Evolutionary conservation across 371 early-diverging fungal genomes (phyloP), one percentile per base, ranked within the genome.

Genomic region (Apophysomyces sp.): DNA sequence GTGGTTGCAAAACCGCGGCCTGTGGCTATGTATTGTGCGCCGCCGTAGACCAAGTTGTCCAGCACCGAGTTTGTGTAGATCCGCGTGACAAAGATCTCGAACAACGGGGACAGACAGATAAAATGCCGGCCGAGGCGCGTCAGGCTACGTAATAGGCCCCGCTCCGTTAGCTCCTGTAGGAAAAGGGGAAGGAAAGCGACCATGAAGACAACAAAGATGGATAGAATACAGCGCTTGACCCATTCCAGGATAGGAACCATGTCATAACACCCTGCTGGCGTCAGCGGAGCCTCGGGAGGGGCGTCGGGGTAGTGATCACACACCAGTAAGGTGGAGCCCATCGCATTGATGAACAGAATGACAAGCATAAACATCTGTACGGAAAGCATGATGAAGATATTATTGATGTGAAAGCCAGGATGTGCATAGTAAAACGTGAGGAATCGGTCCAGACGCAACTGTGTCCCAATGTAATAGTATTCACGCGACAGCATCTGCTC

Each of bases 401-500:
- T 94, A 83, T 94, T 95, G 72, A 94, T 77, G 62, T 94, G 94
- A 80, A 94, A 95, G 9, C 95, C 96, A 34, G 94, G 91, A 67
- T 92, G 93, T 3, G 93, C 92, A 68, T 92, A 94, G 71, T 84
- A 94, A 69, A 94, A 94, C 2, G 95, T 94, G 68, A 95, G 72
- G 72, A 94, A 89, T 3, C 95, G 80, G 65, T 94, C 94, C 30
- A 94, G 69, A 0, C 94, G 92, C 30, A 95, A 75, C 60, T 88
- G 88, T 7, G 93, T 89, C 11, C 94, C 93, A 27, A 95, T 73
- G 73, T 92, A 91, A 73, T 95, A 95, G 76, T 94, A 89, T 70
- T 95, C 96, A 30, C 96, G 84, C 24, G 94, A 93, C 36, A 95
- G 70, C 85, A 93, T 90, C 73, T 95, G 95, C 72, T 95, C 95